Conservation (phyloP, 306 rosid genomes). For the Gynostemma pentaphyllum region DNA sequence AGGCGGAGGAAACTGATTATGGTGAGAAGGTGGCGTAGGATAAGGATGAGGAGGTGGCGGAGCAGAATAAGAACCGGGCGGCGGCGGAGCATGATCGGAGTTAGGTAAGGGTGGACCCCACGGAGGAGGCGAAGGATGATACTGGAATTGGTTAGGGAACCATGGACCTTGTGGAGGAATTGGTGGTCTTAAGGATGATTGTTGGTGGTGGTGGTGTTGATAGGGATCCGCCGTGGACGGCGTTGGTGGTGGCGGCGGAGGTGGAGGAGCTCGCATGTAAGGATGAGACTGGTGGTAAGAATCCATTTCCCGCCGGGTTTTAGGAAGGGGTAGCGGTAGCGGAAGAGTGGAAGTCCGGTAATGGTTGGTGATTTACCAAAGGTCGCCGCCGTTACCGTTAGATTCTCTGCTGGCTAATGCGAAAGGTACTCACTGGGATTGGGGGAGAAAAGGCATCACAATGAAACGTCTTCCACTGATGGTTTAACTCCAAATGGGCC, state of each 20-base stretch:
- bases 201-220: constrained; percentile 39
- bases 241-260: constrained; percentile 27
- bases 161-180: constrained; percentile 52
- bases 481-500: too few relatives aligned
- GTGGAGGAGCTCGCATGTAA: constrained; percentile 44
- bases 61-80: constrained; percentile 44
- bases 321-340: too few relatives aligned
- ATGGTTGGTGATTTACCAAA: too few relatives aligned
- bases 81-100: constrained; percentile 18
- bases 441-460: too few relatives aligned
- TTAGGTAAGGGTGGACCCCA: constrained; percentile 55
- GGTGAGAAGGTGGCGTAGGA: constrained; percentile 29
- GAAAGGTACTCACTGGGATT: too few relatives aligned
- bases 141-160: constrained; percentile 68
- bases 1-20: constrained; percentile 42
- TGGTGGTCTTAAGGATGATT: constrained; percentile 28
- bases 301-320: not conserved
- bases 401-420: too few relatives aligned
- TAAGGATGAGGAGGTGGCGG: constrained; percentile 38
- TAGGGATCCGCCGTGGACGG: constrained; percentile 54
- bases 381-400: too few relatives aligned
- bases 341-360: too few relatives aligned
- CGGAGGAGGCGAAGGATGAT: constrained; percentile 36
- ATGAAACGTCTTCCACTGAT: too few relatives aligned
- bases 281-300: constrained; percentile 49